phyloP scores from a whole-genome alignment of 371 early-diverging fungal species.

The Smittium mucronatum region DNA sequence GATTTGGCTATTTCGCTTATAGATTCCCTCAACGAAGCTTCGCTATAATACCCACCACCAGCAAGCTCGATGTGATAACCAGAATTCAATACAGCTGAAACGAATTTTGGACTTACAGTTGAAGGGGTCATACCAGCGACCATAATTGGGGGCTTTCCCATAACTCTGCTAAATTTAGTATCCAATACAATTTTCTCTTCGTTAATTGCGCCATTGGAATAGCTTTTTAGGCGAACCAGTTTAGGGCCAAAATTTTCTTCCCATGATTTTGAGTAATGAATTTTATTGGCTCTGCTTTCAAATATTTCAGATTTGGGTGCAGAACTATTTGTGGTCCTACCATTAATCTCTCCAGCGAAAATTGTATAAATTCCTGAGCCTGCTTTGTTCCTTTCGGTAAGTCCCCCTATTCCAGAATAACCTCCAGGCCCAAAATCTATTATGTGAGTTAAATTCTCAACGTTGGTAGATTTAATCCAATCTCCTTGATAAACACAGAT shows the following conservation, averaged over 20 bases:
- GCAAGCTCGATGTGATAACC: conserved; percentile 92
- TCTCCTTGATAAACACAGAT: conserved; percentile 63
- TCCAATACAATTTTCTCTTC: conserved; percentile 45
- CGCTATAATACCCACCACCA: conserved; percentile 77
- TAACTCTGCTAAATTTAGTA: conserved; percentile 66
- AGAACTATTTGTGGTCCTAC: conserved; percentile 42
- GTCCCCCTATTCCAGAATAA: conserved; percentile 48
- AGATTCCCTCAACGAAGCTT: conserved; percentile 50
- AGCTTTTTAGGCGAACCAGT: conserved; percentile 19
- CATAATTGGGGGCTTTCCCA: conserved; percentile 40
- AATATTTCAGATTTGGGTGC: conserved; percentile 68
- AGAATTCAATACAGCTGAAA: conserved; percentile 72
- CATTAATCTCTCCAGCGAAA: conserved; percentile 44
- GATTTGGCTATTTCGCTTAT: conserved; percentile 58
- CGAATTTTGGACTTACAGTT: conserved; percentile 19
- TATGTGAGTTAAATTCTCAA: conserved; percentile 59
- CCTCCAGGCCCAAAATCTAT: conserved; percentile 91
- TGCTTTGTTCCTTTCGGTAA: conserved; percentile 80
- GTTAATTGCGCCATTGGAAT: no score
- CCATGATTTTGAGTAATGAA: conserved; percentile 78
- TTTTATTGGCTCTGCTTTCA: conserved; percentile 48
- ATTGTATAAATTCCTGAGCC: conserved; percentile 81
- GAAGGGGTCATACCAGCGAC: conserved; percentile 29
- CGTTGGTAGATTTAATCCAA: conserved; percentile 66
- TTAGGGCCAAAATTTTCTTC: conserved; percentile 62